Conservation (phyloP, 306 rosid genomes). For the Acmispon strigosus region DNA sequence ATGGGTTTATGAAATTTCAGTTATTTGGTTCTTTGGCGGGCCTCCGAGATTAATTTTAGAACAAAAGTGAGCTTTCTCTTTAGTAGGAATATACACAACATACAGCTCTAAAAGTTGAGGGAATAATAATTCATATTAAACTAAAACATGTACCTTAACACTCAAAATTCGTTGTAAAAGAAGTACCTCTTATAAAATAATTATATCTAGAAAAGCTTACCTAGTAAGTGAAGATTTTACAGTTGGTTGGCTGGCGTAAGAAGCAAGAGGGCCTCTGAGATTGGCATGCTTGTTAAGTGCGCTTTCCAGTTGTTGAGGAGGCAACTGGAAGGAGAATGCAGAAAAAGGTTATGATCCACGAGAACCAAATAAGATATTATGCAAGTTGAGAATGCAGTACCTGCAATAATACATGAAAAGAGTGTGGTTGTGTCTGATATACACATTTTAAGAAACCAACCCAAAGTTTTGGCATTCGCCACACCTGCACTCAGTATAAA, state of each 20-base stretch:
- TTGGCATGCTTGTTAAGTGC: conserved; percentile 73
- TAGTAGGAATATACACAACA: neutral
- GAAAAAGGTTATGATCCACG: neutral
- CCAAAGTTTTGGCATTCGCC: conserved; percentile 98
- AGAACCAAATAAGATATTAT: neutral
- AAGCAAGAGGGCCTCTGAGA: conserved; percentile 69
- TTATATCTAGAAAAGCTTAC: conserved; percentile 36
- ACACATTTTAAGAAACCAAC: conserved; percentile 97
- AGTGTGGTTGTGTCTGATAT: conserved; percentile 91
- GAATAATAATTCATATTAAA: neutral
- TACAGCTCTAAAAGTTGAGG: neutral
- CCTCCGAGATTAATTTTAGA: neutral
- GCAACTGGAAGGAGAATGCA: conserved; percentile 54
- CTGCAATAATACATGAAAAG: conserved; percentile 85
- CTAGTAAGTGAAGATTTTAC: conserved; percentile 67
- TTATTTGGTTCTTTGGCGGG: too few relatives aligned
- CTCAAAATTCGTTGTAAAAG: neutral
- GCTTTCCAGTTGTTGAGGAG: conserved; percentile 80
- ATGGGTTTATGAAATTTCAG: conserved; percentile 3
- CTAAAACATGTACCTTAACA: neutral
- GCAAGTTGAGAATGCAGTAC: conserved; percentile 31
- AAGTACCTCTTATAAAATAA: neutral
- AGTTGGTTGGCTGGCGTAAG: conserved; percentile 75
- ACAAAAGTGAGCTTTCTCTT: neutral
- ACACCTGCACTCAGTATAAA: conserved; percentile 53